Evolutionary conservation across 345 rosid genomes (phyloP), one percentile per base, ranked within the genome.

Genomic region (Pelargonium nanum): DNA sequence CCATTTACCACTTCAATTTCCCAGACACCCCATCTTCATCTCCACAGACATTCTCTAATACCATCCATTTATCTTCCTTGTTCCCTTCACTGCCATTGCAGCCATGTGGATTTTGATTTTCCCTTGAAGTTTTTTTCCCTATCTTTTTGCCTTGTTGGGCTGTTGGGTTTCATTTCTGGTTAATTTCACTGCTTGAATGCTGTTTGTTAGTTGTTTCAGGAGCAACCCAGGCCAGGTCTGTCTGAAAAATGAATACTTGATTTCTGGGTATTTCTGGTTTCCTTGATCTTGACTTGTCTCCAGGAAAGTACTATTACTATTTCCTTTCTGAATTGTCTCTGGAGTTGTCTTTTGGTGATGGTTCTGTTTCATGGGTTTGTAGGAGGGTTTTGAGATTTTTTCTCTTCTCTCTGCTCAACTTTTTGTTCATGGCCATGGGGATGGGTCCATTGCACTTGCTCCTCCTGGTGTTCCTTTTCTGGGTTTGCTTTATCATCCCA

Each of bases 381-480:
- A 40, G 2, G 7, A 40, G 48, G 48, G 56, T 19, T 61, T 8
- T 28, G 16, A 24, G 25, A 1, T 54, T 48, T 22, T 48, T 24
- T 22, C 63, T 44, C 16, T 60, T 40, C 17, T 26, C 54, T 17
- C 15, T 60, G 24, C 17, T 53, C 13, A 24, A 21, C 20, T 22
- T 40, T 44, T 22, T 21, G 24, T 21, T 21, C 21, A 15, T 61
- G 10, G 17, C 0, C 9, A 24, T 16, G 25, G 26, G 59, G 61
- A 81, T 85, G 91, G 76, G 62, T 55, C 63, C 51, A 23, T 64
- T 68, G 32, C 67, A 57, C 63, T 50, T 71, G 75, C 64, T 80
- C 48, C 71, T 60, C 53, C 51, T 79, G 4, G 62, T 75, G 62
- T 66, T 69, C 56, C 68, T 82, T 70, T 74, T 80, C 19, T 79